Base-by-base conservation (phyloP, 2,329 filamentous ascomycete genomes). In the Fusarium equiseti region DNA sequence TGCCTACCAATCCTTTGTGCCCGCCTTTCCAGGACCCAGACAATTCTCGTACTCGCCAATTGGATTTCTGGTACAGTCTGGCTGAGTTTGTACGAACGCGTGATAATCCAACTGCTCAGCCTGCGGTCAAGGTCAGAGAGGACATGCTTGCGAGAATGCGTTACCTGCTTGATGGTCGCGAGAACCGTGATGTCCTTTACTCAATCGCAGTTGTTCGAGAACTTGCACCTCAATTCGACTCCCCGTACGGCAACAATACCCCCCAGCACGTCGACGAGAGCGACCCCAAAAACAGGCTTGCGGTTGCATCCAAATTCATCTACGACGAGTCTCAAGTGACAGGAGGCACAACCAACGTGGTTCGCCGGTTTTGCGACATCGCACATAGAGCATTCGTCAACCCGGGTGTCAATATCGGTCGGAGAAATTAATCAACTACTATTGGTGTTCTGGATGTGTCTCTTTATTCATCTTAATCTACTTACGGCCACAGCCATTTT, bases 111-210 rank as follows among this genome's bases (percentile, higher is more conserved):
- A 82, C 81, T 32, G 82, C 86, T 8, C 76, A 76, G 4, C 63
- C 70, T 29, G 70, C 77, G 75, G 62, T 82, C 81, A 62, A 88
- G 86, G 73, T 84, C 57, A 88, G 93, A 38, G 91, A 94, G 56
- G 86, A 89, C 27, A 87, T 89, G 3, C 83, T 97, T 31, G 80
- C 80, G 7, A 86, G 86, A 54, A 88, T 94, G 79, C 90, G 93
- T 32, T 86, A 86, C 59, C 85, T 95, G 24, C 85, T 97, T 15
- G 92, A 94, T 72, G 91, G 91, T 50, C 88, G 91, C 26, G 95
- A 98, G 81, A 96, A 95, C 75, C 90, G 95, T 56, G 94, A 98
- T 78, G 91, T 97, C 20, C 88, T 98, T 60, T 97, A 97, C 81
- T 96, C 93, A 0, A 91, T 97, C 71, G 93, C 92, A 11, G 89